Evolutionary conservation across 2,329 filamentous ascomycete genomes (phyloP), one percentile per base, ranked within the genome.

Genomic region (Ophiosphaerella herpotricha): DNA sequence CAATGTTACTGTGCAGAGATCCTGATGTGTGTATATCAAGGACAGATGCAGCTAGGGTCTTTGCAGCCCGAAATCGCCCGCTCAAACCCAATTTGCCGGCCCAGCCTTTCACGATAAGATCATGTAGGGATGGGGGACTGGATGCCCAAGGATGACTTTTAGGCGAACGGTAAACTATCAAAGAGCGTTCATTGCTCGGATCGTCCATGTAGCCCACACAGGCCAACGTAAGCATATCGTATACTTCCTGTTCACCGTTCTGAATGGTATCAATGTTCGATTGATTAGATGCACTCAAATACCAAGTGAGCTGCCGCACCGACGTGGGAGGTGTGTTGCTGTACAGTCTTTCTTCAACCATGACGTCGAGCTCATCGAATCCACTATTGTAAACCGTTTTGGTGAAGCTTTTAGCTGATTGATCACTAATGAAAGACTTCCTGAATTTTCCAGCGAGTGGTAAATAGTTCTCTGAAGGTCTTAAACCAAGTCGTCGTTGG

Each of bases 301-400:
- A 35, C 56, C 57, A 60, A 6, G 57, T 55, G 3, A 60, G 46
- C 21, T 55, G 54, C 18, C 54, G 45, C 24, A 60, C 37, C n/a
- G 50, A 44, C 21, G 54, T 48, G 18, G 51, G 23, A 7, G 54
- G 50, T 5, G 50, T 48, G 18, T 57, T 54, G 16, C 85, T 81
- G 68, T 97, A 97, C 1, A 91, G 87, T 70, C 89, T 87, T 50
- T 96, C 77, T 9, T 80, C 77, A 29, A 97, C 85, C 23, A 60
- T 26, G 29, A 60, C 57, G 16, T 57, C 54, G 11, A 55, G 23
- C 13, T 47, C 48, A 3, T 55, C 54, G 9, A 26, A 21, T 9
- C 51, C 51, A 23, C 50, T 42, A 12, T 55, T 44, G 23, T 58
- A 58, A 16, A 58, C 45, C 2, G 49, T 56, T 35, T 58, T 56